A percentile compares a stretch with the other conserved stretches of the same genome.
phyloP scores from a whole-genome alignment of 768 basidiomycete genomes.

The Tylopilus plumbeoviolaceoides region DNA sequence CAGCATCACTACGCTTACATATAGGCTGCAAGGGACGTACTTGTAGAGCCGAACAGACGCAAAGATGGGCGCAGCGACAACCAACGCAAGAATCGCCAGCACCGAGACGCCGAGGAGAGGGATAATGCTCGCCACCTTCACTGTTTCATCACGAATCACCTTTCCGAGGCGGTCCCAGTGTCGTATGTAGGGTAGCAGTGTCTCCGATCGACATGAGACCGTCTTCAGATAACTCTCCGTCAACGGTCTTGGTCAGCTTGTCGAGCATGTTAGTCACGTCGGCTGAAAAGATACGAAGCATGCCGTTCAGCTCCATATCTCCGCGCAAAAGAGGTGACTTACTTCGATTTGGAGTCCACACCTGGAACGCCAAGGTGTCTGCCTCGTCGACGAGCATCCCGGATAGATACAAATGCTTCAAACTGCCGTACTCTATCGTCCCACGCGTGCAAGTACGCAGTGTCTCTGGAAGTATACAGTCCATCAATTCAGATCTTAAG shows the following conservation, averaged over 20 bases:
- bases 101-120: slow-evolving; percentile 2
- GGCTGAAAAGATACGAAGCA: neutral
- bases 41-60: neutral
- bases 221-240: slow-evolving; percentile 8
- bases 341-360: slow-evolving; percentile 20
- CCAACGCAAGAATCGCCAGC: slow-evolving; percentile 3
- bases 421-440: slow-evolving; percentile 7
- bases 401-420: slow-evolving; percentile 17
- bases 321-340: neutral
- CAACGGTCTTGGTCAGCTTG: slow-evolving; percentile 4
- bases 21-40: slow-evolving; percentile 7
- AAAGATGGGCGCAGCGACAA: slow-evolving; percentile 8
- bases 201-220: slow-evolving; percentile 9
- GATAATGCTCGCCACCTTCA: neutral
- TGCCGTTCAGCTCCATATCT: neutral
- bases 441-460: slow-evolving; percentile 3
- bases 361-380: slow-evolving; percentile 13
- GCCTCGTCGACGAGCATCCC: slow-evolving; percentile 11
- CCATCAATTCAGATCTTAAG: neutral
- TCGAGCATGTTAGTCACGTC: neutral
- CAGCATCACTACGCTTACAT: neutral
- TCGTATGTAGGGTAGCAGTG: slow-evolving; percentile 4
- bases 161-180: slow-evolving; percentile 9
- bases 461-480: neutral
- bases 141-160: neutral